These are phyloP conservation scores for Ceratocystis cacaofunesta DNA, from an alignment of 2,329 filamentous ascomycete genomes.

Conservation along the genomic window DNA sequence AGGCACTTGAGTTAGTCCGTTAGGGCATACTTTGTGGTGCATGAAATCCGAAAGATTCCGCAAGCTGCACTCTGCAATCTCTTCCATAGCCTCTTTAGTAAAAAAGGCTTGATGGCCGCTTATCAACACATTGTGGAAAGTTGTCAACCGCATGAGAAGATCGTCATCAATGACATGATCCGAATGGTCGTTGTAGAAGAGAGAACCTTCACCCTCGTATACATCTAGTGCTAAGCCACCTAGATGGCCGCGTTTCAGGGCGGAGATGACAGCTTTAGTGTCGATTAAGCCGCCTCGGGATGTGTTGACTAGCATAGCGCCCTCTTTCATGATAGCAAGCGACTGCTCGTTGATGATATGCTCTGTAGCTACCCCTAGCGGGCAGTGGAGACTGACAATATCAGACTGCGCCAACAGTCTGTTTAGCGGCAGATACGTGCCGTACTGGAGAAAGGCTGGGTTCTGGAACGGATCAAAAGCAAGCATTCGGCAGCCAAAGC, in stretches of 20 bases:
- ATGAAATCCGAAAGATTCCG: conserved; percentile 38
- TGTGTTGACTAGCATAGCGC: conserved; percentile 51
- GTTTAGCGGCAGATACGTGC: conserved; percentile 39
- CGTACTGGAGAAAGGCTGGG: conserved; percentile 34
- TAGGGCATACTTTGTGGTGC: conserved; percentile 24
- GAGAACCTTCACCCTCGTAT: conserved; percentile 47
- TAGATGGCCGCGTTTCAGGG: conserved; percentile 44
- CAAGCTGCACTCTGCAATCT: conserved; percentile 47
- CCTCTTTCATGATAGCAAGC: conserved; percentile 41
- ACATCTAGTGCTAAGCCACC: conserved; percentile 52
- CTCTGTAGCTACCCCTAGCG: conserved; percentile 43
- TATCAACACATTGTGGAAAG: conserved; percentile 52
- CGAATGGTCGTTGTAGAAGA: conserved; percentile 53
- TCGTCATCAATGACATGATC: conserved; percentile 52
- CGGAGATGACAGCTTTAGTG: conserved; percentile 42
- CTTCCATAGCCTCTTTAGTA: conserved; percentile 47
- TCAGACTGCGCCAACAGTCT: conserved; percentile 41
- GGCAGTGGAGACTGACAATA: conserved; percentile 52
- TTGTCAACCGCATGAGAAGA: conserved; percentile 48
- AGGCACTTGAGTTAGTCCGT: conserved; percentile 24
- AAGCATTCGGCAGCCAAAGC: conserved; percentile 49
- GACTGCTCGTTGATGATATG: conserved; percentile 44
- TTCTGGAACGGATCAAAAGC: conserved; percentile 44
- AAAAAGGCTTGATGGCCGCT: conserved; percentile 58
- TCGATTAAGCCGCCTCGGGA: conserved; percentile 51